phyloP scores from a whole-genome alignment of 164 flowering plant species.

The Vitis amurensis region DNA sequence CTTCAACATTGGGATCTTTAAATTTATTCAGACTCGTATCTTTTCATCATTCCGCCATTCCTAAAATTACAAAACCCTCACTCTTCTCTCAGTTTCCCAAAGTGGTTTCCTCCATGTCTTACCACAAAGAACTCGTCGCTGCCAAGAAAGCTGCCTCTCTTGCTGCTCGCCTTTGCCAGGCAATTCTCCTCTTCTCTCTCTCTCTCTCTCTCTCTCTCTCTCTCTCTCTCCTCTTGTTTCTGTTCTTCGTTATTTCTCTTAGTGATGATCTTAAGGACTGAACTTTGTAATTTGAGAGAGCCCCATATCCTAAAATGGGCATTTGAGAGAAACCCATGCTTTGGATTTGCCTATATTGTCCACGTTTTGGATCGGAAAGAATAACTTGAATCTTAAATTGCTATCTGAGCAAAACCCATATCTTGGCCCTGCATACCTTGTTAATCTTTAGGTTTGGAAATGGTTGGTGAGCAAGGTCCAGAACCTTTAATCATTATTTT shows the following conservation, averaged over 20 bases:
- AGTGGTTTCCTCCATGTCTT: conserved; percentile 35
- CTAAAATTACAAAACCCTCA: background rate
- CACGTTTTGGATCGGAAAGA: too few species aligned
- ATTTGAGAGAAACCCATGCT: too few species aligned
- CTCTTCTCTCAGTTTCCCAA: background rate
- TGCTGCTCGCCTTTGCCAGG: conserved; percentile 76
- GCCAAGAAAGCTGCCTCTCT: conserved; percentile 69
- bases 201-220: background rate
- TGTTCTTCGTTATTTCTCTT: background rate
- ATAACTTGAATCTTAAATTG: too few species aligned
- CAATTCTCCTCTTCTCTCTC: background rate
- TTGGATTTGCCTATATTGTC: too few species aligned
- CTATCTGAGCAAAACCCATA: too few species aligned
- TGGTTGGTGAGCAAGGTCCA: too few species aligned
- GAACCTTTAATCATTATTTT: background rate
- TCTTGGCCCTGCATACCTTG: too few species aligned
- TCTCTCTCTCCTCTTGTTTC: background rate
- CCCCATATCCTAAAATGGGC: too few species aligned
- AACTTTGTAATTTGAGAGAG: too few species aligned
- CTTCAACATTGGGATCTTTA: too few species aligned
- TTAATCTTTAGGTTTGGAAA: too few species aligned
- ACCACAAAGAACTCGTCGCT: conserved; percentile 59
- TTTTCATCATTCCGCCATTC: background rate
- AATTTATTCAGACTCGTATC: too few species aligned
- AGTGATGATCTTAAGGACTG: background rate